These are phyloP conservation scores for Corylus americana DNA, from an alignment of 306 rosid genomes.

Conservation along the genomic window DNA sequence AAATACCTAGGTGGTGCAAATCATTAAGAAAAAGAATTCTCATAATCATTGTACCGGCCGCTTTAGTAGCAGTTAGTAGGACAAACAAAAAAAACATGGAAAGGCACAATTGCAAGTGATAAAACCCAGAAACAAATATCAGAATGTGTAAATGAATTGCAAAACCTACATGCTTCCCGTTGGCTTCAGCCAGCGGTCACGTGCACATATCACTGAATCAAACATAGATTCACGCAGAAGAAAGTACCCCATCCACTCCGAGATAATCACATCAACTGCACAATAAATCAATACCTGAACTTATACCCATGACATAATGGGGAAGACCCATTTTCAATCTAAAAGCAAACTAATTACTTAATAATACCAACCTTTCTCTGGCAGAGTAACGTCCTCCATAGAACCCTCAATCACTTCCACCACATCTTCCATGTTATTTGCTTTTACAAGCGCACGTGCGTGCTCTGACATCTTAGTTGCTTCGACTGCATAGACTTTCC, in stretches of 20 bases:
- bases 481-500: constrained; percentile 97
- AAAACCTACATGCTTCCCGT: constrained; percentile 84
- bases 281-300: constrained; percentile 18
- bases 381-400: constrained; percentile 78
- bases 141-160: constrained; percentile 14
- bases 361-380: constrained; percentile 79
- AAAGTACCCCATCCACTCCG: constrained; percentile 99
- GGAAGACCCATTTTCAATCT: neutral
- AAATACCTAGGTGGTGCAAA: constrained; percentile 1
- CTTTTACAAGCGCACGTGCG: constrained; percentile 73
- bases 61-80: neutral
- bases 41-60: neutral
- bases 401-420: constrained; percentile 94
- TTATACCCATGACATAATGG: neutral
- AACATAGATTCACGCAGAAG: constrained; percentile 98
- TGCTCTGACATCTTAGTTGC: constrained; percentile 97
- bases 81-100: neutral
- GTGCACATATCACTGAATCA: constrained; percentile 97
- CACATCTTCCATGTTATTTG: constrained; percentile 64
- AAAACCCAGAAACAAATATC: constrained; percentile 6
- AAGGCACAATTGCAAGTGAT: constrained; percentile 1
- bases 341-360: constrained; percentile 5
- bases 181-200: constrained; percentile 98
- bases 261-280: constrained; percentile 93
- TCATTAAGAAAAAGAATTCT: constrained; percentile 1